phyloP scores from a whole-genome alignment of 1,139 yeast species.

The Yamadazyma triangularis region DNA sequence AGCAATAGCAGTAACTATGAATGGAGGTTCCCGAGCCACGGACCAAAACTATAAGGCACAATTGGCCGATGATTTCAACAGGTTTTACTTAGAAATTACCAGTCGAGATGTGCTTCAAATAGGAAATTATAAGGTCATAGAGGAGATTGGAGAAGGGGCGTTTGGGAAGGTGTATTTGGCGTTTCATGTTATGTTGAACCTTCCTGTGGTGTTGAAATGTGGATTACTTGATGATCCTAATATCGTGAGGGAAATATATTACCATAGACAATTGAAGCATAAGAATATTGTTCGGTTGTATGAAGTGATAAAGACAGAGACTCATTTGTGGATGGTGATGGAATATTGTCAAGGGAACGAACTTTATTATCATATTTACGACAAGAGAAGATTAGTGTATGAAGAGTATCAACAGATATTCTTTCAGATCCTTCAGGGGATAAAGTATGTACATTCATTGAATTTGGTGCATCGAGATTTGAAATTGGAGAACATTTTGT shows the following conservation, averaged over 20 bases:
- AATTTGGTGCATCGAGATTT: constrained; percentile 88
- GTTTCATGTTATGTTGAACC: constrained; percentile 63
- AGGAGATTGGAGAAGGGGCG: constrained; percentile 83
- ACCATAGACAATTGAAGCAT: constrained; percentile 79
- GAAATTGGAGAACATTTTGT: constrained; percentile 77
- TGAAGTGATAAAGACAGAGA: constrained; percentile 81
- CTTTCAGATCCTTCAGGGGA: constrained; percentile 77
- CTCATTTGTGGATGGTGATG: constrained; percentile 77
- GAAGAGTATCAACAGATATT: constrained; percentile 60
- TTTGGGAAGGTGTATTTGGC: constrained; percentile 92
- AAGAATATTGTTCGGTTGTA: constrained; percentile 81
- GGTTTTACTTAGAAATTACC: constrained; percentile 53
- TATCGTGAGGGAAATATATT: constrained; percentile 87
- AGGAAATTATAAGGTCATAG: constrained; percentile 70
- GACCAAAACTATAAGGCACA: constrained; percentile 36
- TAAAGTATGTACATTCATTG: constrained; percentile 75
- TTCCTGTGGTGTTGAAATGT: constrained; percentile 80
- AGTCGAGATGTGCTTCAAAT: constrained; percentile 53
- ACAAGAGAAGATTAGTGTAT: constrained; percentile 47
- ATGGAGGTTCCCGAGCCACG: too few species aligned
- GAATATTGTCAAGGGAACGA: constrained; percentile 93
- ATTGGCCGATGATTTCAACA: constrained; percentile 62
- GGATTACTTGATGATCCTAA: constrained; percentile 83
- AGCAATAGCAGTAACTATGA: too few species aligned
- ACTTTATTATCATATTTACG: constrained; percentile 67